phyloP scores from a whole-genome alignment of 257 asterid species.

The Schizonepeta tenuifolia region DNA sequence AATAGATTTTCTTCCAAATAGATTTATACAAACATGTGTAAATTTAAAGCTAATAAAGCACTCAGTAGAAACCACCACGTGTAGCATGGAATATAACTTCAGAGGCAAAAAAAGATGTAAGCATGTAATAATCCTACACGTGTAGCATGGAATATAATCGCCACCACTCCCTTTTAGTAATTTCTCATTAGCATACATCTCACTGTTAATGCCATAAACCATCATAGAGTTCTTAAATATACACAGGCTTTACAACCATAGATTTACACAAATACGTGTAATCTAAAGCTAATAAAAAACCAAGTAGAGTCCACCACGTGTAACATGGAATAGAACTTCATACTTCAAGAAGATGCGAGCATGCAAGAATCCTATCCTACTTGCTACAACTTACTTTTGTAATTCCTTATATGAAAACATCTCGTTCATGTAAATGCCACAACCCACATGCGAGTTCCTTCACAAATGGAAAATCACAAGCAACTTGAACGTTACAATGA shows the following conservation, averaged over 20 bases:
- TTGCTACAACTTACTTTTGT: constrained; percentile 11
- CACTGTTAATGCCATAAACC: constrained; percentile 2
- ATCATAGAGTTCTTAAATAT: neutral
- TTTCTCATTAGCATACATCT: constrained; percentile 21
- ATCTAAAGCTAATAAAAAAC: neutral
- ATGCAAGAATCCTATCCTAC: neutral
- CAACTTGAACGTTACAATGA: neutral
- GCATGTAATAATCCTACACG: neutral
- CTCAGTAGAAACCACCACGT: neutral
- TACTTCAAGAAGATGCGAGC: neutral
- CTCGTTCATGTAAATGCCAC: constrained; percentile 1
- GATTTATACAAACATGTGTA: neutral
- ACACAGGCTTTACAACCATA: neutral
- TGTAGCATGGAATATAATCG: neutral
- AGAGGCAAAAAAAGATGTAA: neutral
- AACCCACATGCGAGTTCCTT: neutral
- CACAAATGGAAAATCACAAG: neutral
- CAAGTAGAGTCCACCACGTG: neutral
- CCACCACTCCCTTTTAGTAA: constrained; percentile 1
- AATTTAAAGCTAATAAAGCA: neutral
- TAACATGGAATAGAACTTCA: neutral
- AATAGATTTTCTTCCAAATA: neutral
- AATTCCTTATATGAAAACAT: constrained; percentile 16
- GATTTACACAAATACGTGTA: neutral
- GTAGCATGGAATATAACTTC: neutral